Evolutionary conservation across 202 grass and related monocot species (phyloP), one percentile per base, ranked within the genome.

Genomic region (Dendrocalamus latiflorus): DNA sequence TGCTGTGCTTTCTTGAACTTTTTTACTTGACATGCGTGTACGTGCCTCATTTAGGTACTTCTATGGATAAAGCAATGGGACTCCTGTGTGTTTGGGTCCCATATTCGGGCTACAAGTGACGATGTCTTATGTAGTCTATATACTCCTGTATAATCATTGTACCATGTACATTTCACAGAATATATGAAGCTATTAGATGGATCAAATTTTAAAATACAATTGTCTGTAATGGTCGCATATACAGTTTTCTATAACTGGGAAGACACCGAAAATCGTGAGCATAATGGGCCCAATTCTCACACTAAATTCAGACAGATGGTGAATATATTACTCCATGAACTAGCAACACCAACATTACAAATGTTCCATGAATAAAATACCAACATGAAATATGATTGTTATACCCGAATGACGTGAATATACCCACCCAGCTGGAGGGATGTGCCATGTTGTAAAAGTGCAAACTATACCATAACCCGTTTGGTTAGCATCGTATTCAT

Each of bases 1-100:
- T 81, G n/a, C 0, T 1, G 26, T 50, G 4, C 21, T 42, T 80
- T 10, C 80, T 80, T 79, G 25, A 76, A 39, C 58, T 78, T 72
- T 53, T 87, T 80, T 76, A 85, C 39, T 72, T 78, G 41, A 37
- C 33, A 68, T 68, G 10, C 64, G 11, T 7, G 43, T 22, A 14
- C 56, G 16, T 79, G 26, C 30, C 53, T 76, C 84, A 56, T 79
- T 60, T 74, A 97, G 94, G 91, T 95, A 48, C 95, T 98, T 77
- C 65, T 93, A 17, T 98, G 95, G 95, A 55, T 98, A 80, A 98
- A 98, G 71, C 93, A 95, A 62, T 98, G 95, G 95, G 95, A 98
- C 87, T 91, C 93, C 42, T 88, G 75, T 88, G 95, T 95, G 49
- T 98, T 98, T 83, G 95, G 95, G 24, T 95, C 90, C 74, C 90